Percentiles rank a stretch among this genome's conserved stretches.
Conservation (phyloP, 2,329 filamentous ascomycete species). For the Chrysosporium keratinophilum region DNA sequence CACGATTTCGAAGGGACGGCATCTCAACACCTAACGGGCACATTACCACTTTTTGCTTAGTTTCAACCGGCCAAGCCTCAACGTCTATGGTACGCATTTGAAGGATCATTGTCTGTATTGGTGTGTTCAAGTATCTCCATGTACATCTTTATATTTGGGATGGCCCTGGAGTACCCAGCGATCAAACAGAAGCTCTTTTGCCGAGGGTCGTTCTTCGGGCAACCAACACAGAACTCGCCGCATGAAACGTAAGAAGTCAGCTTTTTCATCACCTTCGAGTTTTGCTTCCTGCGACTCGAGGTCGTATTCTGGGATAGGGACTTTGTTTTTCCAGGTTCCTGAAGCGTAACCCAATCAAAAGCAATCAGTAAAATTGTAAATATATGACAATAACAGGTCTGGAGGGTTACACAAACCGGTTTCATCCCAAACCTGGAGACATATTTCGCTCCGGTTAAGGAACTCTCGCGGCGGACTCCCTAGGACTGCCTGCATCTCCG, state of each 20-base stretch:
- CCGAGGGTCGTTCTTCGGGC: constrained; percentile 17
- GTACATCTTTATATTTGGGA: too few species aligned
- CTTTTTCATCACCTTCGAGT: constrained; percentile 22
- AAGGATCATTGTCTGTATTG: too few species aligned
- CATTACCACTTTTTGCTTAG: too few species aligned
- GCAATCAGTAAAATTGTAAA: background rate
- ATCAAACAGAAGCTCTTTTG: constrained; percentile 15
- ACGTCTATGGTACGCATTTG: too few species aligned
- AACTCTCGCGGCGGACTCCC: constrained; percentile 15
- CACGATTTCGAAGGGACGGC: too few species aligned
- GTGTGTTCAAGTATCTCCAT: too few species aligned
- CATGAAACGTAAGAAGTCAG: constrained; percentile 15
- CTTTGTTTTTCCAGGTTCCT: constrained; percentile 2
- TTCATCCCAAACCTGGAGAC: constrained; percentile 20
- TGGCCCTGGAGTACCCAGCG: background rate
- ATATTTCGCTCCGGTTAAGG: constrained; percentile 12
- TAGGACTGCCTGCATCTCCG: constrained; percentile 19
- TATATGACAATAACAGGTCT: background rate
- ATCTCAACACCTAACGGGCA: too few species aligned
- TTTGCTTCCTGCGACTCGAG: background rate
- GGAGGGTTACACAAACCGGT: constrained; percentile 11
- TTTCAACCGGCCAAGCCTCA: too few species aligned
- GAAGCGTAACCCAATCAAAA: background rate
- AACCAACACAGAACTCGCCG: constrained; percentile 18
- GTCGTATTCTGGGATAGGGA: constrained; percentile 2